Conservation (phyloP, 1,284 basidiomycete genomes). For the Fomitopsis schrenkii region DNA sequence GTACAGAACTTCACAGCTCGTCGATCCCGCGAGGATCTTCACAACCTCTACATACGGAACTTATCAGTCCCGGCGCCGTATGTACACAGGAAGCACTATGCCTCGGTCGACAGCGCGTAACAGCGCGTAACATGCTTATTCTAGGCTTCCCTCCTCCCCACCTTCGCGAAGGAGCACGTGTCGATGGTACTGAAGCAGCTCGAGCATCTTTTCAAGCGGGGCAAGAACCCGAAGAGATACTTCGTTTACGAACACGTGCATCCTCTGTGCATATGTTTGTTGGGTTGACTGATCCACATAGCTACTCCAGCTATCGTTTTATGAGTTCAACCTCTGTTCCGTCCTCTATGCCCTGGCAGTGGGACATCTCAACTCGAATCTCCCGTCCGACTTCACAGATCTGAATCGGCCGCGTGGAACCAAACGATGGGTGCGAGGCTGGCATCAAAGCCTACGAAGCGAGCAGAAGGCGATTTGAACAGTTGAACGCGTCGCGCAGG, state of each 20-base stretch:
- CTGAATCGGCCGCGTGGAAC: neutral
- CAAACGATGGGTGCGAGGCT: neutral
- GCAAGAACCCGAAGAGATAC: neutral
- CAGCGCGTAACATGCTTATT: neutral
- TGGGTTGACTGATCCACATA: neutral
- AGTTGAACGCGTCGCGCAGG: neutral
- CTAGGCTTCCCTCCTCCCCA: neutral
- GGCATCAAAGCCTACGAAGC: neutral
- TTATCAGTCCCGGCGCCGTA: neutral
- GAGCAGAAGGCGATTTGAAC: neutral
- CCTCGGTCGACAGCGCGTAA: neutral
- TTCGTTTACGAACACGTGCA: neutral
- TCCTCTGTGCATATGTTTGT: neutral
- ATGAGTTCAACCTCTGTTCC: neutral
- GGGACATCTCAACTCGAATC: neutral
- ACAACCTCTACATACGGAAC: neutral
- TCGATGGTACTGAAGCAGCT: neutral
- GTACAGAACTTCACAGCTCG: neutral
- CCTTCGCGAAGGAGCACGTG: neutral
- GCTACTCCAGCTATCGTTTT: neutral
- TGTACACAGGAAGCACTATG: neutral
- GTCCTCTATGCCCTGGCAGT: neutral
- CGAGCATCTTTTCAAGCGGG: neutral
- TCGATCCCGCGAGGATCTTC: neutral
- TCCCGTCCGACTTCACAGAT: neutral